Conservation (phyloP, 768 basidiomycete species). For the Rhodotorula diobovata region DNA sequence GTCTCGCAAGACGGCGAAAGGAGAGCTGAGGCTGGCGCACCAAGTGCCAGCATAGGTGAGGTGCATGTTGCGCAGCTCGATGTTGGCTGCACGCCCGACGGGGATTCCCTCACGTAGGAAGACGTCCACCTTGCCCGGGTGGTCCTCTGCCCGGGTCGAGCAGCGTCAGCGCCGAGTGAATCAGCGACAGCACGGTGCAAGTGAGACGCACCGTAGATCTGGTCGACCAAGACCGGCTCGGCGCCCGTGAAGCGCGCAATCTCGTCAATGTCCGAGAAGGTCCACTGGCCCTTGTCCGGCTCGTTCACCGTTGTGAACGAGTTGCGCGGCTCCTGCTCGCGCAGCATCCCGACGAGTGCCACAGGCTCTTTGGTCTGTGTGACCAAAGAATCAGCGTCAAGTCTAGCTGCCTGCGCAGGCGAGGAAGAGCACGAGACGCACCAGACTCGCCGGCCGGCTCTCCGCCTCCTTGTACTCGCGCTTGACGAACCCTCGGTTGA, state of each 20-base stretch:
- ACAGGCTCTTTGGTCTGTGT: constrained; percentile 54
- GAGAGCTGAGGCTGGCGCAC: constrained; percentile 49
- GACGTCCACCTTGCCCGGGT: constrained; percentile 65
- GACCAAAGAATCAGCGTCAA: background rate
- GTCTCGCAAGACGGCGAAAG: constrained; percentile 1
- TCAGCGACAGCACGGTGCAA: background rate
- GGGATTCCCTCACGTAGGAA: constrained; percentile 69
- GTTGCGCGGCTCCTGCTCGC: constrained; percentile 64
- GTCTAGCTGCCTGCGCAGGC: background rate
- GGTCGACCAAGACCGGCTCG: constrained; percentile 74
- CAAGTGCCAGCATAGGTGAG: constrained; percentile 92
- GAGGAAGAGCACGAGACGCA: constrained; percentile 6
- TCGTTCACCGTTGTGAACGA: constrained; percentile 84
- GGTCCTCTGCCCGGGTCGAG: constrained; percentile 56
- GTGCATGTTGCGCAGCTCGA: constrained; percentile 90
- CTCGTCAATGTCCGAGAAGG: constrained; percentile 77
- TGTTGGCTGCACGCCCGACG: constrained; percentile 71
- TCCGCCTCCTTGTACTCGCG: constrained; percentile 49
- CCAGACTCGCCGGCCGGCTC: constrained; percentile 45
- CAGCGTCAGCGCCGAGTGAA: background rate
- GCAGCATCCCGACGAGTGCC: constrained; percentile 78
- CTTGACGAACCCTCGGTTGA: constrained; percentile 85
- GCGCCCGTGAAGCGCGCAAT: constrained; percentile 71
- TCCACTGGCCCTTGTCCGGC: constrained; percentile 75
- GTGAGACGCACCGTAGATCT: constrained; percentile 61